These are phyloP conservation scores for Olyra latifolia DNA, from an alignment of 176 grass and related monocot genomes.

Conservation along the genomic window DNA sequence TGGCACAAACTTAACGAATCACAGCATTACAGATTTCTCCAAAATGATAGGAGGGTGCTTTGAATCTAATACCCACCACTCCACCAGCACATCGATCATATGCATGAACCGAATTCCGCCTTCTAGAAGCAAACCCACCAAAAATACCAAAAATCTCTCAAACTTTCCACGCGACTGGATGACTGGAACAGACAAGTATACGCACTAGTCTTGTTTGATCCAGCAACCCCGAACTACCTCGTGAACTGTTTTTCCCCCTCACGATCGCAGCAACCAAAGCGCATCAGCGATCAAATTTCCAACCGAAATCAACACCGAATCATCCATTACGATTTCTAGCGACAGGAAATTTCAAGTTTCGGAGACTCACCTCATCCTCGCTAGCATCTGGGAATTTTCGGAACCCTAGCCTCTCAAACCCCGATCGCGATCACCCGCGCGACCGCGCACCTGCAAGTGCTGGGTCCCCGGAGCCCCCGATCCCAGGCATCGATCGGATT, in stretches of 20 bases:
- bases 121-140: conserved; percentile 21
- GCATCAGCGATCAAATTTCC: neutral
- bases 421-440: neutral
- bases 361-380: conserved; percentile 29
- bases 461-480: neutral
- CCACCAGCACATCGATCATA: neutral
- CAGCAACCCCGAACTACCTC: conserved; percentile 9
- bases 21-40: neutral
- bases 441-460: neutral
- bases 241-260: neutral
- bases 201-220: conserved; percentile 22
- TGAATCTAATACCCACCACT: neutral
- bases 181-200: neutral
- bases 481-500: neutral
- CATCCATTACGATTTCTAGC: neutral
- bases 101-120: conserved; percentile 19
- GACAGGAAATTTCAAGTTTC: neutral
- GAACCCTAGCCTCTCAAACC: conserved; percentile 27
- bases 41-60: conserved; percentile 4
- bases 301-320: neutral
- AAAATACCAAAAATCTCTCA: neutral
- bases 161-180: neutral
- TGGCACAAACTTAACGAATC: conserved; percentile 3
- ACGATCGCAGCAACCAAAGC: neutral
- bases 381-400: neutral